Base-by-base conservation (phyloP, 2,329 filamentous ascomycete species). In the Uncinocarpus reesii region DNA sequence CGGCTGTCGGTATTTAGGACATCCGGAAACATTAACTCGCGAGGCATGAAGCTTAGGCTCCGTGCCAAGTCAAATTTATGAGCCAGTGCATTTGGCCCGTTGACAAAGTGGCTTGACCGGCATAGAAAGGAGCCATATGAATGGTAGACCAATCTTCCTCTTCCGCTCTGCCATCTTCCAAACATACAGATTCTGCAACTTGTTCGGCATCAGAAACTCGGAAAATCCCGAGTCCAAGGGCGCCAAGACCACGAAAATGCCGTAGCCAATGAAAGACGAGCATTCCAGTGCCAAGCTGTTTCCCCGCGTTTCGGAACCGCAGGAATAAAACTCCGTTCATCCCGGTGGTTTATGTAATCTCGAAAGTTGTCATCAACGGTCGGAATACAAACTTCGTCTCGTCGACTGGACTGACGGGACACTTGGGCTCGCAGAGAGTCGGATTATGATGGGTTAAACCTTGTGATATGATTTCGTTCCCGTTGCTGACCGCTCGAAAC, bases 251-350 rank as follows among this genome's bases (percentile, higher is more conserved):
- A 13, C 5, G 10, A 35, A 16, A 23, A 3, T n/a, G 24, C 21
- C 37, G 37, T 7, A 26, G 24, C 26, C 26, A 29, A 42, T 29
- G 15, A 20, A 18, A 26, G 11, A 7, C 10, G 15, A 18, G 16
- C 24, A n/a, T 4, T 2, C 24, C 23, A 10, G 18, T 10, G 24
- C 38, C 24, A n/a, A 31, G 10, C 6, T 11, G 8, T 10, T 43
- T 26, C 42, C 42, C 42, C 42, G 42, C 42, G 3, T 44, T 36
- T 16, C 31, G 29, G 42, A 36, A 15, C 13, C 11, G 42, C n/a
- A 44, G 36, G 16, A 44, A 44, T 26, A 35, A 44, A 44, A n/a
- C 26, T 44, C 42, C 42, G 42, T 24, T 4, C 6, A 28, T 37
- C 35, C 35, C 3, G 35, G 35, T 10, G 4, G 35, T 16, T 37